A percentile compares a stretch with the other conserved stretches of the same genome.
Evolutionary conservation across 108 stramenopile genomes (phyloP).

Genomic region (Skeletonema menzelii): DNA sequence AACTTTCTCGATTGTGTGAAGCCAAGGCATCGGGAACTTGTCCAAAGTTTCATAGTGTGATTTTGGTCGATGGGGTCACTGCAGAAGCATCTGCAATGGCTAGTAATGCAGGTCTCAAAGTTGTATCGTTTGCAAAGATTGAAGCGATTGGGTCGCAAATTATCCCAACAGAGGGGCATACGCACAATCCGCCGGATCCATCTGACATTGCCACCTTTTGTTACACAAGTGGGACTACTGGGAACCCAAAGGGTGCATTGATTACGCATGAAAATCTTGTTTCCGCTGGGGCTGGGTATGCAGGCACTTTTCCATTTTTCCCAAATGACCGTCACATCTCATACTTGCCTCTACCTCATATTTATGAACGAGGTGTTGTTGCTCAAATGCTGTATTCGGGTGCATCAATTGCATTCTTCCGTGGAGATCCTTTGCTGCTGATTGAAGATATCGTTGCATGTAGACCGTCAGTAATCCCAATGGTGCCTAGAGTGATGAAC

Average conservation of each 20-base stretch:
- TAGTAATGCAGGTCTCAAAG: slow-evolving; percentile 52
- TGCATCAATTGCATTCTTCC: slow-evolving; percentile 85
- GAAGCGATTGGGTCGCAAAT: slow-evolving; percentile 76
- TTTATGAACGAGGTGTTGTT: slow-evolving; percentile 88
- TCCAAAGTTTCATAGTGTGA: slow-evolving; percentile 51
- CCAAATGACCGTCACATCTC: slow-evolving; percentile 88
- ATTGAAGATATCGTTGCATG: slow-evolving; percentile 89
- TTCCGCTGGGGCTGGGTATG: slow-evolving; percentile 58
- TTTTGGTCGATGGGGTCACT: slow-evolving; percentile 77
- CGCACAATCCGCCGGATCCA: slow-evolving; percentile 64
- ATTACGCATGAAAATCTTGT: slow-evolving; percentile 89
- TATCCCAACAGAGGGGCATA: slow-evolving; percentile 60
- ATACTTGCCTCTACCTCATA: slow-evolving; percentile 96
- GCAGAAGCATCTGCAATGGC: slow-evolving; percentile 59
- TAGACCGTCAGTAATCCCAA: slow-evolving; percentile 89
- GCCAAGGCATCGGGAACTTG: slow-evolving; percentile 65
- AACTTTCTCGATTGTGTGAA: slow-evolving; percentile 68
- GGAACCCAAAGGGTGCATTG: slow-evolving; percentile 89
- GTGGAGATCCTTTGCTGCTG: slow-evolving; percentile 79
- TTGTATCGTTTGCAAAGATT: slow-evolving; percentile 78
- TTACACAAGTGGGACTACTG: slow-evolving; percentile 66
- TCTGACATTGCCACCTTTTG: slow-evolving; percentile 79
- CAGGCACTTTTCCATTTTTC: slow-evolving; percentile 20
- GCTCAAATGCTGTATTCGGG: slow-evolving; percentile 64
- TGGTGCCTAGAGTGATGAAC: slow-evolving; percentile 94